Conservation (phyloP, 1,284 basidiomycete genomes). For the Puccinia triticina region DNA sequence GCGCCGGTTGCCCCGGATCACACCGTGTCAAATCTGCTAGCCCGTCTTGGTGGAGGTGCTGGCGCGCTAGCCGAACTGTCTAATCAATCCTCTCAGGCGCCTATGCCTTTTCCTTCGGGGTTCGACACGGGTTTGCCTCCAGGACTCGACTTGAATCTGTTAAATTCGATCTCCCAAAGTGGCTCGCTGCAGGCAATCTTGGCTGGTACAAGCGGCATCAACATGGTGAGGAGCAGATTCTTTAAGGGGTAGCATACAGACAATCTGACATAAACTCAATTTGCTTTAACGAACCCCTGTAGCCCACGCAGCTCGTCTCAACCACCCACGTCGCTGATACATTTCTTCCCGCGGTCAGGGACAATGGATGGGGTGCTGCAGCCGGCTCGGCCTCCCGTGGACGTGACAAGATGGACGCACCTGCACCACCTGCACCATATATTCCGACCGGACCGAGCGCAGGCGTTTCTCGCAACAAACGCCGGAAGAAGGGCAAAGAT, state of each 20-base stretch:
- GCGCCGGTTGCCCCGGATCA: constrained; percentile 50
- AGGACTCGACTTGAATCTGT: constrained; percentile 31
- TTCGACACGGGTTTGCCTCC: constrained; percentile 35
- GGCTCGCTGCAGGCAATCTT: constrained; percentile 44
- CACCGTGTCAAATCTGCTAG: constrained; percentile 38
- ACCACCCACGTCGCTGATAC: constrained; percentile 14
- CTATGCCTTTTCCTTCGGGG: not conserved
- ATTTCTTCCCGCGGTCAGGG: not conserved
- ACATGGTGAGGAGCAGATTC: not conserved
- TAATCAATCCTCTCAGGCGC: not conserved
- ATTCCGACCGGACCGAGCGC: constrained; percentile 49
- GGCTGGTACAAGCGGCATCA: constrained; percentile 23
- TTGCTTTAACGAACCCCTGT: not conserved
- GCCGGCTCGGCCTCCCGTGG: constrained; percentile 26
- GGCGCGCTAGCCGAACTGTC: not conserved
- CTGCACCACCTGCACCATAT: not conserved
- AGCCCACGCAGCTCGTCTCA: constrained; percentile 4
- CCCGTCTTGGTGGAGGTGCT: constrained; percentile 43
- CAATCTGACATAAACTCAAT: not conserved
- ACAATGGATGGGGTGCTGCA: constrained; percentile 51
- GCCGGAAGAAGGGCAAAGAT: constrained; percentile 33
- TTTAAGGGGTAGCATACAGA: not conserved
- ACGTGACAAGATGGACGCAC: constrained; percentile 15
- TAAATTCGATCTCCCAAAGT: constrained; percentile 39
- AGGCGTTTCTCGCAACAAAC: constrained; percentile 14